Conservation (phyloP, 2,329 filamentous ascomycete species). For the Ophiostoma perfectum region DNA sequence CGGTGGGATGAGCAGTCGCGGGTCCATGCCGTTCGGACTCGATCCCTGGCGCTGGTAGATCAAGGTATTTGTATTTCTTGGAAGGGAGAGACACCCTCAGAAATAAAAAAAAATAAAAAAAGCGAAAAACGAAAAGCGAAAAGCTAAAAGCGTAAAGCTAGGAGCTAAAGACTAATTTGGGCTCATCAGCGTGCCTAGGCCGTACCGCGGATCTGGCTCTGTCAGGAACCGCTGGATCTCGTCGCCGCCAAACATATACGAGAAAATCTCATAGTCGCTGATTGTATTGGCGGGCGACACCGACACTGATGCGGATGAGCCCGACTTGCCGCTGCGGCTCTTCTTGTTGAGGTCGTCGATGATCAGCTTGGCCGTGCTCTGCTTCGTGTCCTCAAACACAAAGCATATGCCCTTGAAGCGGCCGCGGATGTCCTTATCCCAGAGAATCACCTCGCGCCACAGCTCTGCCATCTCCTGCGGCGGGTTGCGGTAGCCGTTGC, state of each 20-base stretch:
- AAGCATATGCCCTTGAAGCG: conserved; percentile 59
- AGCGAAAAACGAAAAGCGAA: neutral
- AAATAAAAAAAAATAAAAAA: neutral
- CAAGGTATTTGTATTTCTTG: neutral
- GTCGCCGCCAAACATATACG: conserved; percentile 44
- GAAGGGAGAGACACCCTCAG: neutral
- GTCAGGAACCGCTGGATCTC: conserved; percentile 48
- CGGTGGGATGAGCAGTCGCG: neutral
- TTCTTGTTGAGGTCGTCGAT: conserved; percentile 53
- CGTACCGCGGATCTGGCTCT: conserved; percentile 51
- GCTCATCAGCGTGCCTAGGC: conserved; percentile 47
- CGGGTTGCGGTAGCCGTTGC: conserved; percentile 59
- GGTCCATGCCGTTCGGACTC: neutral
- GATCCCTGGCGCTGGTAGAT: conserved; percentile 2
- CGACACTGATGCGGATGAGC: conserved; percentile 30
- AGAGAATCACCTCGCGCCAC: conserved; percentile 60
- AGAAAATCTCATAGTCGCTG: conserved; percentile 50
- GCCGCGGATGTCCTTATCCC: conserved; percentile 57
- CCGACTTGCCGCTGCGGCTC: conserved; percentile 29
- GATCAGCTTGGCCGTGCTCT: conserved; percentile 50
- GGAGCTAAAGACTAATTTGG: neutral
- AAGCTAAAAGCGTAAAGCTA: neutral
- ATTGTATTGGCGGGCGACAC: conserved; percentile 25
- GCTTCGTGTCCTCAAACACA: conserved; percentile 54
- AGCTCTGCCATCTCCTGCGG: conserved; percentile 59